Percentiles rank a stretch among this genome's conserved stretches.
Conservation (phyloP, 169 alveolate species). For the Miamiensis avidus region DNA sequence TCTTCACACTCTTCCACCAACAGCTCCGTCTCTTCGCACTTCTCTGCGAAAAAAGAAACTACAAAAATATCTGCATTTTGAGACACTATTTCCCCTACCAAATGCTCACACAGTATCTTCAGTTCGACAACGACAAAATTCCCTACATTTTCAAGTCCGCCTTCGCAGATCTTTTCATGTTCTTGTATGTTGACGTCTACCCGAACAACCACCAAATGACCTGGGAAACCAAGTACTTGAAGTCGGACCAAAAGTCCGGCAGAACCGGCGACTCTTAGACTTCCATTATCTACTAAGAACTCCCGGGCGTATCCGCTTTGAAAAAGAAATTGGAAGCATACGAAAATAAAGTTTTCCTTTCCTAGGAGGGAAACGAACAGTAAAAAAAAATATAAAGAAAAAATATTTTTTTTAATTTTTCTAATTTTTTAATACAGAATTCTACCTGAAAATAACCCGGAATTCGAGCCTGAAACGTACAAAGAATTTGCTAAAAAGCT, state of each 20-base stretch:
- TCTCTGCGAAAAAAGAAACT: background rate
- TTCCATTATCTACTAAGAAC: no score
- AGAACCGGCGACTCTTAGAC: no score
- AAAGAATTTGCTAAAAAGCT: no score
- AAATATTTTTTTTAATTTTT: no score
- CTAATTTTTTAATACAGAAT: background rate
- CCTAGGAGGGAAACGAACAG: background rate
- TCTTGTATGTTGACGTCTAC: background rate
- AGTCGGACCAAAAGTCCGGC: no score
- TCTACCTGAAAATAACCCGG: background rate
- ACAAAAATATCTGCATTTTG: background rate
- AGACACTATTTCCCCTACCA: background rate
- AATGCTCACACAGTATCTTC: background rate
- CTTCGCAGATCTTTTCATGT: background rate
- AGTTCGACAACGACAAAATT: background rate
- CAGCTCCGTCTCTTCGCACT: background rate
- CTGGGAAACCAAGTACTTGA: background rate
- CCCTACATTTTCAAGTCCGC: background rate
- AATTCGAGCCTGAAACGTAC: background rate
- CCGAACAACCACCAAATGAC: background rate
- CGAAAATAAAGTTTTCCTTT: background rate
- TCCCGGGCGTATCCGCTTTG: no score
- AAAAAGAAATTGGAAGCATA: background rate
- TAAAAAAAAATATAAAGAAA: no score
- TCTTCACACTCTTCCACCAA: background rate